These are phyloP conservation scores for Fusarium udum DNA, from an alignment of 2,329 filamentous ascomycete species.

Conservation along the genomic window DNA sequence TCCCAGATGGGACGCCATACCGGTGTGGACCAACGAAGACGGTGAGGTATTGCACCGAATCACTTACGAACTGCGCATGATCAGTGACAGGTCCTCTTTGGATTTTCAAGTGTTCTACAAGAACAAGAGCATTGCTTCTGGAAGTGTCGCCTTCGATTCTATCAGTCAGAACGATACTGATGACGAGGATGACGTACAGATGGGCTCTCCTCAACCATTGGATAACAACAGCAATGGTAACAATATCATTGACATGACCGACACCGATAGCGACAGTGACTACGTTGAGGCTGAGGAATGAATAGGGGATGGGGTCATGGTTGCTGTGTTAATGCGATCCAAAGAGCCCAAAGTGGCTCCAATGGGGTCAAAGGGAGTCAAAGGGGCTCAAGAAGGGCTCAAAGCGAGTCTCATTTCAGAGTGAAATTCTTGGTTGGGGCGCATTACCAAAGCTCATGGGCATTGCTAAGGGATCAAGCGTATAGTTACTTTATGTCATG, in stretches of 20 bases:
- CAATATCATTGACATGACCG: not conserved
- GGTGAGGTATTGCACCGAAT: slow-evolving; percentile 21
- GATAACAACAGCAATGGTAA: not conserved
- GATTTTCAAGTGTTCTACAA: slow-evolving; percentile 40
- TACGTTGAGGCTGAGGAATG: not conserved
- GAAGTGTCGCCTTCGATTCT: slow-evolving; percentile 39
- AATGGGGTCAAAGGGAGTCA: not conserved
- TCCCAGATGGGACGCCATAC: slow-evolving; percentile 24
- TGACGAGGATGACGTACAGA: not conserved
- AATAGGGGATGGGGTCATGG: not conserved
- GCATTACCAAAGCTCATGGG: not conserved
- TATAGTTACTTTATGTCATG: not conserved
- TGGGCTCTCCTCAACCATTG: not conserved
- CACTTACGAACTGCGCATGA: slow-evolving; percentile 39
- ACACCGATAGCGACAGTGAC: not conserved
- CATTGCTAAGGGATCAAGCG: not conserved
- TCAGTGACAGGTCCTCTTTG: slow-evolving; percentile 36
- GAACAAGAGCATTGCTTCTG: slow-evolving; percentile 28
- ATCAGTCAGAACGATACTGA: not conserved
- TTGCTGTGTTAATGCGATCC: not conserved
- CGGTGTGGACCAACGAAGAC: slow-evolving; percentile 17
- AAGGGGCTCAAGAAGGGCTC: not conserved
- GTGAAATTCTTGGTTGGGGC: not conserved
- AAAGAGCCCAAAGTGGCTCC: not conserved
- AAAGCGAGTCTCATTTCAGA: not conserved